Percentiles rank a stretch among this genome's conserved stretches.
Evolutionary conservation across 1,284 basidiomycete species (phyloP).

Genomic region (Fomitiporia mediterranea): DNA sequence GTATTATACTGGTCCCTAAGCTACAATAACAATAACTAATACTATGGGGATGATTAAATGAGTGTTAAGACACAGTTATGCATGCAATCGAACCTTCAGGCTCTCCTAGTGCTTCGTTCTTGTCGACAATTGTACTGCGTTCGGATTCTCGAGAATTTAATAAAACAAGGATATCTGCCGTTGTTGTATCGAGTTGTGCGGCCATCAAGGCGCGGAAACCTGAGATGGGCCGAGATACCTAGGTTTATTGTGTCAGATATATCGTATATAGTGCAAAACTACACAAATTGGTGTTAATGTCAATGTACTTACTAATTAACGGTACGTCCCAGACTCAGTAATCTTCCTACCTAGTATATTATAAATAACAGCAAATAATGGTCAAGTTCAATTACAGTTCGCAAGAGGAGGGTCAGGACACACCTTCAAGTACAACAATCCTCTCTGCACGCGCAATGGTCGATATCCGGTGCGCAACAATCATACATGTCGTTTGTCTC

Average conservation of each 20-base stretch:
- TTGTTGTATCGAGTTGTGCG: constrained; percentile 67
- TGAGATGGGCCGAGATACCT: constrained; percentile 64
- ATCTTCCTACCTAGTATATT: constrained; percentile 62
- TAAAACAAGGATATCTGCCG: constrained; percentile 21
- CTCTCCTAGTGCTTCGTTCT: too few relatives aligned
- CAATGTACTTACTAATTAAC: constrained; percentile 70
- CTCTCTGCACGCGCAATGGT: constrained; percentile 82
- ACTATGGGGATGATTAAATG: too few relatives aligned
- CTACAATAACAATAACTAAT: too few relatives aligned
- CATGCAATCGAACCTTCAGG: too few relatives aligned
- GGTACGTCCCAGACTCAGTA: constrained; percentile 80
- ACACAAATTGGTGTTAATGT: too few relatives aligned
- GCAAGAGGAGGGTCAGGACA: constrained; percentile 16
- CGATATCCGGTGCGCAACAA: constrained; percentile 84
- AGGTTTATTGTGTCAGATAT: constrained; percentile 4
- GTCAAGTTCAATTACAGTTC: background rate
- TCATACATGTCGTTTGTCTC: constrained; percentile 78
- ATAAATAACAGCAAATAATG: background rate
- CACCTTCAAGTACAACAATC: constrained; percentile 83
- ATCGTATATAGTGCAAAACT: too few relatives aligned
- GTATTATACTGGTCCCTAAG: too few relatives aligned
- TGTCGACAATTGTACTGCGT: too few relatives aligned
- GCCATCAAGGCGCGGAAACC: constrained; percentile 84
- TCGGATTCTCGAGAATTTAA: background rate
- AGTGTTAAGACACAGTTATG: too few relatives aligned